Evolutionary conservation across 2,329 filamentous ascomycete genomes (phyloP), one percentile per base, ranked within the genome.

Genomic region (Chalaropsis thielavioides): DNA sequence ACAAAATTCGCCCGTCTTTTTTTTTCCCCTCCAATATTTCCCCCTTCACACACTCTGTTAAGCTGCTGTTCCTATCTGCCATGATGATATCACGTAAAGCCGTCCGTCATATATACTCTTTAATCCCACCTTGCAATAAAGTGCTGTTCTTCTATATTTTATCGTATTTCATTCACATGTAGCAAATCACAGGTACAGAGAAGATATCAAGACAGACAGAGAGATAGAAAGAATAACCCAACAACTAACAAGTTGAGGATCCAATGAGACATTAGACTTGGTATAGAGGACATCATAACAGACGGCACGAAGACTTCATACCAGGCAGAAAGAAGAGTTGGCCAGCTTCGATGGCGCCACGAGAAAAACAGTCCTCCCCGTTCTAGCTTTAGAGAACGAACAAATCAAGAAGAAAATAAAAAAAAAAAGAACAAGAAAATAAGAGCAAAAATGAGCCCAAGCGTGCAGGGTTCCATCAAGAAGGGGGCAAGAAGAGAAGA

Each of bases 341-440:
- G 31, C 22, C 35, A 35, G 51, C 51, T 58, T 58, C 31, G 27
- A 35, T 35, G 17, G 51, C 51, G 24, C 31, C 51, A 15, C 51
- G 22, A 58, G n/a, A 58, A 15, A 2, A 24, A 51, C 46, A 51
- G 46, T 6, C 46, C 24, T 24, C 46, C 46, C 46, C 46, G 46
- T 51, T 51, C 46, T 51, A 51, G 24, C 46, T 24, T 27, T 51
- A 38, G 46, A 51, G 46, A 51, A 51, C 46, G 22, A 27, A 38
- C 4, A 51, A 51, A 51, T 51, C 46, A 51, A 51, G 46, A 69
- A 64, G 61, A 60, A n/a, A 60, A 10, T 0, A 15, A 35, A n/a
- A 35, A 19, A 22, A 40, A 17, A 40, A 35, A 49, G 46, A 49
- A 49, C 19, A 49, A 24, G 7, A 49, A 27, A 51, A 27, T 19